Base-by-base conservation (phyloP, 768 basidiomycete genomes). In the Suillus plorans region DNA sequence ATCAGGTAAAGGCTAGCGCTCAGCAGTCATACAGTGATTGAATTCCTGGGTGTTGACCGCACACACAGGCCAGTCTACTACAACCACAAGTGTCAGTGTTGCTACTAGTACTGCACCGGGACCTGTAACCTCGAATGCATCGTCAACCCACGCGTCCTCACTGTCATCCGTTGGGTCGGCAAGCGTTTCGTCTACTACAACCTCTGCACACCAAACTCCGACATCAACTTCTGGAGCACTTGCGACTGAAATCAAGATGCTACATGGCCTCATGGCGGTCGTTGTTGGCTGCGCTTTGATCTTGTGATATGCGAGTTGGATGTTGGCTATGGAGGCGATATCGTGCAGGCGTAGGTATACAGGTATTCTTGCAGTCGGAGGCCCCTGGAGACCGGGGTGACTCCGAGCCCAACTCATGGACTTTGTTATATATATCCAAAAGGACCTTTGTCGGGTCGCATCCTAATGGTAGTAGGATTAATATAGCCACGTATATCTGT, bases 221-320 rank as follows among this genome's bases (percentile, higher is more conserved):
- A 63, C 58, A 12, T 61, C 63, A 9, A 60, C 31, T 36, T 36
- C 45, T 62, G 63, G 61, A 20, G 61, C 63, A 37, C 41, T 63
- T 14, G 37, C 4, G 37, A 63, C 61, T 9, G 44, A 41, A 20
- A 9, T 42, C 3, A 37, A 45, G 16, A 25, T 36, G 34, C 41
- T 60, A 49, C 18, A 9, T 9, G 61, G 63, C 4, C 6, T 59
- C 25, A 45, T 45, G 7, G 61, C 22, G 34, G 8, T 64, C 18
- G 12, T 59, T 28, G 18, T 39, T 31, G 58, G 58, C 12, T 13
- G 60, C 1, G 63, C 18, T 13, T 14, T 63, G 37, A 49, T 64
- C 16, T 62, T 64, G 63, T 64, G 44, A 62, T 20, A 55, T n/a
- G 18, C 52, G 52, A 9, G 28, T 34, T 10, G 18, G 28, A 20